Conservation (phyloP, 768 basidiomycete genomes). For the Astraeus odoratus region DNA sequence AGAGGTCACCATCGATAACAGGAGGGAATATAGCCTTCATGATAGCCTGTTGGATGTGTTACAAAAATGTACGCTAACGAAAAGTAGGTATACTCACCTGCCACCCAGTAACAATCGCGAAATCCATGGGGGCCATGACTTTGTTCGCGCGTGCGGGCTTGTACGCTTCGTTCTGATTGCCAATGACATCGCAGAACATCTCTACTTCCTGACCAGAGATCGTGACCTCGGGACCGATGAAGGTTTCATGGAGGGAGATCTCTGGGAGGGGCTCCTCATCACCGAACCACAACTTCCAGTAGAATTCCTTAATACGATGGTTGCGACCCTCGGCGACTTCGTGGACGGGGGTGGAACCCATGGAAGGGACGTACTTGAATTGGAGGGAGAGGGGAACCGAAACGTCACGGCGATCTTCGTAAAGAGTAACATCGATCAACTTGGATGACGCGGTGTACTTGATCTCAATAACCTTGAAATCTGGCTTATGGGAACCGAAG, state of each 20-base stretch:
- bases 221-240: conserved; percentile 80
- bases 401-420: conserved; percentile 72
- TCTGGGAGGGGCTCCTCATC: conserved; percentile 70
- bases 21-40: conserved; percentile 97
- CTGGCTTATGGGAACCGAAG: conserved; percentile 58
- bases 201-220: conserved; percentile 76
- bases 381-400: conserved; percentile 76
- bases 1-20: conserved; percentile 85
- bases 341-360: conserved; percentile 89
- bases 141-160: conserved; percentile 61
- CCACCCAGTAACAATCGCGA: conserved; percentile 98
- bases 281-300: conserved; percentile 98
- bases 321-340: conserved; percentile 82
- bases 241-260: conserved; percentile 76
- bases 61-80: not conserved
- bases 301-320: conserved; percentile 90
- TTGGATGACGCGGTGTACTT: conserved; percentile 45
- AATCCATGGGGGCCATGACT: conserved; percentile 95
- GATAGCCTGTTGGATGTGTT: conserved; percentile 64
- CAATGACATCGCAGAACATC: conserved; percentile 86
- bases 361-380: conserved; percentile 82
- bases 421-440: conserved; percentile 65
- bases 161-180: conserved; percentile 89
- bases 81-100: conserved; percentile 51
- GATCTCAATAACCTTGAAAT: conserved; percentile 83